Percentiles rank a stretch among this genome's conserved stretches.
These are phyloP conservation scores for Leccinum obscurum DNA, from an alignment of 768 basidiomycete genomes.

Conservation along the genomic window DNA sequence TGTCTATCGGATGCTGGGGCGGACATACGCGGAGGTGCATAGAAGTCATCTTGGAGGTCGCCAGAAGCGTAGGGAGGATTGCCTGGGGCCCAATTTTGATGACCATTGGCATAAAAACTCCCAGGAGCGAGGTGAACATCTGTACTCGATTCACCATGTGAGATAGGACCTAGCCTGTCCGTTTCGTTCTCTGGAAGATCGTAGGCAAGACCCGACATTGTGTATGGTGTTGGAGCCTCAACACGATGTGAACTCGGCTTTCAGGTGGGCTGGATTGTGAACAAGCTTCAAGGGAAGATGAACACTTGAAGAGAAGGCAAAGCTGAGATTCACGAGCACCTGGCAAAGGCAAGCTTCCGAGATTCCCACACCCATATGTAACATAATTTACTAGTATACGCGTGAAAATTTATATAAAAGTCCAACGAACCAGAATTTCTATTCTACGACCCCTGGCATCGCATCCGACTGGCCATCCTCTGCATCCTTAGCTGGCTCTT, in stretches of 20 bases:
- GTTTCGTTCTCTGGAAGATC: slow-evolving; percentile 22
- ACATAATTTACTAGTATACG: slow-evolving; percentile 1
- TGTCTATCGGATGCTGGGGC: background rate
- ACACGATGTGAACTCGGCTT: background rate
- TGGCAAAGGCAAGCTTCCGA: background rate
- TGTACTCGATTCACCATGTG: slow-evolving; percentile 5
- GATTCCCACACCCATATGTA: slow-evolving; percentile 14
- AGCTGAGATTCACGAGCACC: background rate
- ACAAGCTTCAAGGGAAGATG: background rate
- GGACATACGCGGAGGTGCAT: slow-evolving; percentile 25
- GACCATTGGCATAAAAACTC: slow-evolving; percentile 6
- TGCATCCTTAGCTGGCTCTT: slow-evolving; percentile 1
- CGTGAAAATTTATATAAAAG: slow-evolving; percentile 1
- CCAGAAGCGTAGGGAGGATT: slow-evolving; percentile 7
- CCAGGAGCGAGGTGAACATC: slow-evolving; percentile 1
- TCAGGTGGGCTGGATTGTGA: slow-evolving; percentile 1
- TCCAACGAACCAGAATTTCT: slow-evolving; percentile 2
- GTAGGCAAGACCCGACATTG: slow-evolving; percentile 35
- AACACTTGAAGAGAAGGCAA: background rate
- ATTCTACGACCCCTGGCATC: slow-evolving; percentile 20
- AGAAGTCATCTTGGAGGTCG: slow-evolving; percentile 17
- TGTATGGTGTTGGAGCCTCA: background rate
- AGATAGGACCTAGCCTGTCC: slow-evolving; percentile 10
- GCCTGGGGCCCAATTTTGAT: slow-evolving; percentile 7
- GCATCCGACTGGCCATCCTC: slow-evolving; percentile 6